Evolutionary conservation across 2,329 filamentous ascomycete species (phyloP), one percentile per base, ranked within the genome.

Genomic region (Fusarium sp.): DNA sequence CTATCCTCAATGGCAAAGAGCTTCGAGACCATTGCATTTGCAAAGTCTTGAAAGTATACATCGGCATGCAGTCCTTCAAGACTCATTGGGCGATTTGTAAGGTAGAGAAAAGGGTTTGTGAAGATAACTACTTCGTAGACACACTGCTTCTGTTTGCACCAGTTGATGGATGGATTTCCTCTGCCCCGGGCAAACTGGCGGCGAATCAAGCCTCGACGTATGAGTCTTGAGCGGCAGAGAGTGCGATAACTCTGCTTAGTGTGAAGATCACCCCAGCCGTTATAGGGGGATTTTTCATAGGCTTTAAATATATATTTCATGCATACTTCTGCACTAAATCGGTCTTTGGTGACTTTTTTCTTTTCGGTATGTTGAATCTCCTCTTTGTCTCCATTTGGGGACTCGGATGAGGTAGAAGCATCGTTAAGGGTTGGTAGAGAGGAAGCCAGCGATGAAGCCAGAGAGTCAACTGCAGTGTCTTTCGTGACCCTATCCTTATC

Each of bases 131-230:
- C 38, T 18, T 75, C 69, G 15, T 60, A n/a, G 6, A 35, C 4
- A 23, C 75, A 77, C 5, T 18, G 6, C n/a, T 37, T n/a, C 20
- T 73, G 42, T 17, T 62, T 69, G 18, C 76, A 78, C 64, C 73
- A 74, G 14, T 30, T 53, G 33, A 52, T 44, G 6, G 49, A 40
- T 13, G 70, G 67, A 37, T 64, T 46, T 13, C 69, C 74, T 15
- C 76, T 69, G 26, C 76, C 76, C 2, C 27, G 61, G 2, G 53
- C 55, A n/a, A 72, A 62, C 37, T 78, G 76, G 13, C 48, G 55
- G n/a, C 54, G 53, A 8, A 70, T 41, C 40, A 69, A 54, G n/a
- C 30, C 35, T 45, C 71, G 71, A 26, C 75, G 66, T 23, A 45
- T 40, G n/a, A 70, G 54, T 15, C 32, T 41, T 14, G 46, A 57